Percentiles rank a stretch among this genome's conserved stretches.
Evolutionary conservation across 768 basidiomycete genomes (phyloP).

Genomic region (Clitopilus passeckerianus): DNA sequence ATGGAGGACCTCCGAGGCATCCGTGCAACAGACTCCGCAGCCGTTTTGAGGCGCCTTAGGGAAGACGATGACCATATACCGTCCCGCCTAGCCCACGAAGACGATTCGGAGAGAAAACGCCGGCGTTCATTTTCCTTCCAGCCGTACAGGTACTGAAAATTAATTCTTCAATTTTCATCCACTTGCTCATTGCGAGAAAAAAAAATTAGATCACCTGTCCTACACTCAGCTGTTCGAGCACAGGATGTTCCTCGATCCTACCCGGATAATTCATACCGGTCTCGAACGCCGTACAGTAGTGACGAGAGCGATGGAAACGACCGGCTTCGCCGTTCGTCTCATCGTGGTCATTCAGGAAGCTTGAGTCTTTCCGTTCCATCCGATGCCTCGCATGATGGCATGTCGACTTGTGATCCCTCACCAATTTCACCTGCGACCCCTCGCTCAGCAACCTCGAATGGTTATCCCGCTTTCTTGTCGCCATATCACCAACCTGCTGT

Average conservation of each 20-base stretch:
- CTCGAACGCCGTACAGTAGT: slow-evolving; percentile 11
- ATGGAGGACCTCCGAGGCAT: slow-evolving; percentile 59
- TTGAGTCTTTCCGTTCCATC: slow-evolving; percentile 22
- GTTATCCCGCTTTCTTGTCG: neutral
- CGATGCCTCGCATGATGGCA: slow-evolving; percentile 35
- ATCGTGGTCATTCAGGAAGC: neutral
- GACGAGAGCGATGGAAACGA: neutral
- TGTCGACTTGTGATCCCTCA: slow-evolving; percentile 46
- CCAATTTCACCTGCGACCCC: slow-evolving; percentile 54
- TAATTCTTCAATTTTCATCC: neutral
- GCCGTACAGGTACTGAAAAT: slow-evolving; percentile 15
- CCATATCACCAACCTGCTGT: neutral
- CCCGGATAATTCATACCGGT: slow-evolving; percentile 8
- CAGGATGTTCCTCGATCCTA: slow-evolving; percentile 7
- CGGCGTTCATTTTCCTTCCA: slow-evolving; percentile 41
- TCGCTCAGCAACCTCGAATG: slow-evolving; percentile 32
- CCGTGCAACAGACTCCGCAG: slow-evolving; percentile 50
- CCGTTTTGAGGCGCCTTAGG: slow-evolving; percentile 60
- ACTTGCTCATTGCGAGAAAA: neutral
- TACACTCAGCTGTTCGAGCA: slow-evolving; percentile 2
- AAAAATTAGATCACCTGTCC: slow-evolving; percentile 1
- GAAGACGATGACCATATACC: slow-evolving; percentile 24
- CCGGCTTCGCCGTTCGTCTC: neutral
- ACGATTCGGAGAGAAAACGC: slow-evolving; percentile 28
- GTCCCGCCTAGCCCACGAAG: slow-evolving; percentile 17